Percentiles rank a stretch among this genome's conserved stretches.
phyloP scores from a whole-genome alignment of 345 rosid genomes.

The Eucalyptus coolabah region DNA sequence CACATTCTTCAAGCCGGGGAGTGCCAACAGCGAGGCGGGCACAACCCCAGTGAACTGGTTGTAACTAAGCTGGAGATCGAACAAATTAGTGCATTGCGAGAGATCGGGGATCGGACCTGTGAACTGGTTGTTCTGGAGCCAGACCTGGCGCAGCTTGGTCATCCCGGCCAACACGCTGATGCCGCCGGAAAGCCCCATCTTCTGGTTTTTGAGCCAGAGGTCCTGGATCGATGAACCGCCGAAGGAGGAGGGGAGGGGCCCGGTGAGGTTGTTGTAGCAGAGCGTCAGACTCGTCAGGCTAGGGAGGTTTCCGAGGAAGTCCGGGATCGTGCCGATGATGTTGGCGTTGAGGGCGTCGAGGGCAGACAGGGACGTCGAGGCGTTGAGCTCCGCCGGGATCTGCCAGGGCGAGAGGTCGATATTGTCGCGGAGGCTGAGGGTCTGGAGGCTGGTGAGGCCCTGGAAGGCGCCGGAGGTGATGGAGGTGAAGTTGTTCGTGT shows the following conservation, averaged over 20 bases:
- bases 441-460: too few relatives aligned
- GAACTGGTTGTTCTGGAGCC: slow-evolving; percentile 59
- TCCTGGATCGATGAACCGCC: slow-evolving; percentile 26
- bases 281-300: slow-evolving; percentile 35
- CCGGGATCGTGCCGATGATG: too few relatives aligned
- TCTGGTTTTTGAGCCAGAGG: slow-evolving; percentile 65
- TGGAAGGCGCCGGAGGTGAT: too few relatives aligned
- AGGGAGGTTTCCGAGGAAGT: slow-evolving; percentile 2
- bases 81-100: slow-evolving; percentile 28
- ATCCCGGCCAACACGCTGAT: slow-evolving; percentile 47
- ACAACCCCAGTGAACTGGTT: slow-evolving; percentile 57
- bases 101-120: slow-evolving; percentile 70
- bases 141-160: slow-evolving; percentile 37
- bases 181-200: slow-evolving; percentile 38
- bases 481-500: too few relatives aligned
- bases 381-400: too few relatives aligned
- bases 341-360: too few relatives aligned
- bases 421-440: too few relatives aligned
- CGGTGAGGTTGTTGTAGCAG: slow-evolving; percentile 63
- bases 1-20: slow-evolving; percentile 21
- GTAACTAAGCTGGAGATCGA: slow-evolving; percentile 64
- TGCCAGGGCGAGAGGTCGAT: too few relatives aligned
- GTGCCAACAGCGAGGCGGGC: slow-evolving; percentile 25
- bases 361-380: too few relatives aligned
- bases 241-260: slow-evolving; percentile 48